Base-by-base conservation (phyloP, 495 filamentous ascomycete genomes). In the Aspergillus olivimuriae region DNA sequence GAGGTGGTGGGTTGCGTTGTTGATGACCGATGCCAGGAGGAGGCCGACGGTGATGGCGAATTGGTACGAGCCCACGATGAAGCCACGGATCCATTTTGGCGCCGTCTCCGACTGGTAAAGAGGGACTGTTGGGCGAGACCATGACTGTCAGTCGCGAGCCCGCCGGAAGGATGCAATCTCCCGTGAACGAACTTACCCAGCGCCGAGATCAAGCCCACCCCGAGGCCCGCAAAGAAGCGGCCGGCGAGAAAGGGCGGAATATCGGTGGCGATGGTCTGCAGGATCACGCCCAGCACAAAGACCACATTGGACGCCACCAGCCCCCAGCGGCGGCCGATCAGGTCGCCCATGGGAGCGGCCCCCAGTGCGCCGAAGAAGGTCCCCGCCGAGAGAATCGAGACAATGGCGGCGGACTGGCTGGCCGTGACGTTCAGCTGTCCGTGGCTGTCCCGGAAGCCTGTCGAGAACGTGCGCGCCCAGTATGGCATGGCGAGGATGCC, bases 231-330 rank as follows among this genome's bases (percentile, higher is more conserved):
- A 21, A 37, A 20, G 17, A 37, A 37, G 3, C 34, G n/a, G 1
- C 34, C 34, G 10, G 34, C 34, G 2, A 37, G 34, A 11, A 37
- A 37, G 14, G 34, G 34, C 10, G 34, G 34, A 37, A 37, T 37
- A 16, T 1, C 2, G 1, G 17, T 19, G 1, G 34, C 34, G 17
- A 37, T 20, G 14, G 34, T 37, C 16, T 37, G 34, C 17, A 37
- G 10, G 1, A 37, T 20, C 2, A 37, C 34, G 1, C 34, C 34
- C 4, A 37, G 2, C 10, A 37, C 34, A 37, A 37, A 37, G 3
- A 37, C 34, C 4, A 1, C 34, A 20, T 37, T 37, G 4, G 34
- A 37, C 34, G 34, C 34, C 4, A 37, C 10, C 14, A 37, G 15
- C 10, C 34, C 34, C 34, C 3, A 21, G 3, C 34, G 34, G 17